Evolutionary conservation across 129 eudicot species (phyloP).

Genomic region (Pulicaria dysenterica): DNA sequence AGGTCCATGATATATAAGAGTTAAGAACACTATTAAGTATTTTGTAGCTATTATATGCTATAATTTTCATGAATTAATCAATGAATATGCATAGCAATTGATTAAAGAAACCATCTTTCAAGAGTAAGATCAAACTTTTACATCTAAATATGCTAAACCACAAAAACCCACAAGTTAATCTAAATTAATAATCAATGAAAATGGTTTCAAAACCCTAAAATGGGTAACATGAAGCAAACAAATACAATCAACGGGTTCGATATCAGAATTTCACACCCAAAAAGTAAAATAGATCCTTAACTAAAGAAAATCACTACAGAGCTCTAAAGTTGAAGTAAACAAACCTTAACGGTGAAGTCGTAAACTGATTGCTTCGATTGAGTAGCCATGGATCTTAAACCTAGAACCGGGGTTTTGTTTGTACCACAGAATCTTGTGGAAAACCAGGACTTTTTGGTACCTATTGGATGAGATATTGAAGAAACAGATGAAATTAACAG

Average conservation of each 20-base stretch:
- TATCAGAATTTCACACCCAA: not conserved
- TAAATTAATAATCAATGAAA: not conserved
- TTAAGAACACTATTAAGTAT: not conserved
- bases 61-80: not conserved
- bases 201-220: not conserved
- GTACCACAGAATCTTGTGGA: constrained; percentile 23
- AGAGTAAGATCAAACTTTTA: not conserved
- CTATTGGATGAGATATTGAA: constrained; percentile 28
- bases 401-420: constrained; percentile 27
- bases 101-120: constrained; percentile 20
- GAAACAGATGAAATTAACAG: constrained; percentile 21
- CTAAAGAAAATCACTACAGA: not conserved
- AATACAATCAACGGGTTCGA: not conserved
- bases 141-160: not conserved
- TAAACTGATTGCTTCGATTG: constrained; percentile 73
- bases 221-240: not conserved
- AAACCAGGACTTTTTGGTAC: constrained; percentile 34
- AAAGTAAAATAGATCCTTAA: not conserved
- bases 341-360: constrained; percentile 88
- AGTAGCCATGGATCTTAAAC: constrained; percentile 58
- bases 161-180: not conserved
- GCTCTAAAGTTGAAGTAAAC: not conserved
- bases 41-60: not conserved
- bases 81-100: not conserved
- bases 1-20: no score